Base-by-base conservation (phyloP, 225 moss, liverwort and hornwort genomes). In the Physcomitrellopsis africana region DNA sequence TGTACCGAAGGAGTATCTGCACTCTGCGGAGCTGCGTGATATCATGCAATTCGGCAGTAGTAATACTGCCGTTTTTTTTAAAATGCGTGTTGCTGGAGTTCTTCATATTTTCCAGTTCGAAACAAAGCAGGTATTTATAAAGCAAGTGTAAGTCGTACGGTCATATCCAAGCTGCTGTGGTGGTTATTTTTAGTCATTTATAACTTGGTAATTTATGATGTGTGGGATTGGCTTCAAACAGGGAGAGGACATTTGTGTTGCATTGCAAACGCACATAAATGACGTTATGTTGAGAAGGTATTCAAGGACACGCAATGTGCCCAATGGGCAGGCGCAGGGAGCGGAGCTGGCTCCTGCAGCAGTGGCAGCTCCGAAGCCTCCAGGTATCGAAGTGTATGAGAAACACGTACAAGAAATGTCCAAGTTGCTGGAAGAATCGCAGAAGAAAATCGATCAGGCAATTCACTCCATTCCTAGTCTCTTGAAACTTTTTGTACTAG, bases 11-110 rank as follows among this genome's bases (percentile, higher is more conserved):
- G 92, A 92, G 67, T 92, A 92, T 72, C 79, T 92, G 57, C 92
- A 92, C 54, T 92, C 92, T 66, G 92, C 92, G 63, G 92, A 90
- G 83, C 80, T 92, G 23, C 83, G 92, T 75, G 92, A 92, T 75
- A 92, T 92, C 56, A 92, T 92, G 92, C 92, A 92, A 81, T 92
- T 92, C 76, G 92, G 92, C 22, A 92, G 92, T 77, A 92, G 92
- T 70, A 92, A 92, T 53, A 92, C 90, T 49, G 92, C 92, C 11
- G 92, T 92, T 26, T 92, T 92, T 79, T 92, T 92, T 80, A 92
- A 92, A 68, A 92, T 92, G 92, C 84, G 92, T 69, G 92, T 92
- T 68, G 90, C 92, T 56, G 92, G 92, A 79, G 92, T 92, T 67
- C 78, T 92, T 52, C 90, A 90, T 62, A 90, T 92, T 62, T 90